Evolutionary conservation across 2,329 filamentous ascomycete species (phyloP).

Genomic region (Aspergillus caelatus): DNA sequence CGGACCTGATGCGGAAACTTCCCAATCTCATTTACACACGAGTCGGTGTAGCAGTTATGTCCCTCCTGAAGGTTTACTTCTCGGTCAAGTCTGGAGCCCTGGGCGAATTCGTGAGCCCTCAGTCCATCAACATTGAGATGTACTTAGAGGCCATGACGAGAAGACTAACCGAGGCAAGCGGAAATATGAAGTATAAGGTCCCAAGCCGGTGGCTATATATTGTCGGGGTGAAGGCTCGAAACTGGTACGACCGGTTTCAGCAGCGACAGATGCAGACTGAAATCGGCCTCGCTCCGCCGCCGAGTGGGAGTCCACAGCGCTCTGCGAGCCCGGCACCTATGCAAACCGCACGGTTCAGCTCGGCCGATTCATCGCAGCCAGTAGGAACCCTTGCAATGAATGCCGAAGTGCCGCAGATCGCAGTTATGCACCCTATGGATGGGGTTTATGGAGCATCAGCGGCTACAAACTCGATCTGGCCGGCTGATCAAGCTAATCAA

Average conservation of each 20-base stretch:
- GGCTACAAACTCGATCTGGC: conserved; percentile 28
- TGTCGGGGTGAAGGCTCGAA: conserved; percentile 33
- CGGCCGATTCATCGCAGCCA: conserved; percentile 10
- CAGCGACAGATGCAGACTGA: conserved; percentile 23
- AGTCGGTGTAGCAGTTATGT: conserved; percentile 34
- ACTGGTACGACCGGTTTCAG: conserved; percentile 37
- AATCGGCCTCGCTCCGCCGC: conserved; percentile 12
- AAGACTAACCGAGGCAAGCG: conserved; percentile 38
- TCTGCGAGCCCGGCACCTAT: conserved; percentile 2
- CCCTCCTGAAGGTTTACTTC: conserved; percentile 39
- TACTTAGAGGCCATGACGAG: conserved; percentile 35
- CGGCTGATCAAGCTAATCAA: conserved; percentile 23
- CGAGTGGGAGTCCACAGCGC: conserved; percentile 4
- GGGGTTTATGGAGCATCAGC: conserved; percentile 23
- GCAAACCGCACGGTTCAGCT: conserved; percentile 12
- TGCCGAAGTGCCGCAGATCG: conserved; percentile 18
- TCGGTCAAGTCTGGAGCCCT: conserved; percentile 33
- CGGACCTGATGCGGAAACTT: conserved; percentile 36
- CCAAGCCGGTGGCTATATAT: conserved; percentile 38
- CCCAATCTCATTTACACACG: conserved; percentile 39
- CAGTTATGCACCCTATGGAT: conserved; percentile 22
- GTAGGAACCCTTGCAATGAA: conserved; percentile 20
- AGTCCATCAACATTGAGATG: conserved; percentile 33
- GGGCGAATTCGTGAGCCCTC: conserved; percentile 33
- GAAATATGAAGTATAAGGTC: conserved; percentile 35